Evolutionary conservation across 352 stramenopile species (phyloP), one percentile per base, ranked within the genome.

Genomic region (Globisporangium takayamanum): DNA sequence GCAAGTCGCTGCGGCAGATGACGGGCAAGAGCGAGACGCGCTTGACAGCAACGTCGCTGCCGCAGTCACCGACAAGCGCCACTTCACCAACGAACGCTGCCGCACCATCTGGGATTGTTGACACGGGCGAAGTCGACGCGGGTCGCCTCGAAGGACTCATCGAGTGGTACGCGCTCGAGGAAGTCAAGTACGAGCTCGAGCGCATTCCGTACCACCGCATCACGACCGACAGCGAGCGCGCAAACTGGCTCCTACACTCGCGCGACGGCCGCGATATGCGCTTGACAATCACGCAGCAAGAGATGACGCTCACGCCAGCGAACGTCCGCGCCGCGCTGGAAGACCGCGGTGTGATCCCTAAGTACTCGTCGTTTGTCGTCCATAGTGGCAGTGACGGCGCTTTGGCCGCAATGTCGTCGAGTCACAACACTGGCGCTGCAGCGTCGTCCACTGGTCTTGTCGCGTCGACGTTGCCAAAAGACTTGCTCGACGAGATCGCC

Each of bases 141-240:
- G 76, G 70, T 0, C 68, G 76, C 1, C 59, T 91, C 0, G 74
- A 91, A 61, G 80, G 81, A 1, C 61, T 91, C 25, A 55, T 70
- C 5, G 81, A 91, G 55, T 91, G 81, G 81, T 91, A 89, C 44
- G 76, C 78, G 2, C 76, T 81, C 26, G 78, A 91, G 64, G 81
- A 91, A 53, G 66, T 75, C 1, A 83, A 81, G 58, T 70, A 75
- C 6, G 81, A 91, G 58, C 68, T 91, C 4, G 73, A 88, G 37
- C 76, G 76, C 1, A 72, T 89, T 50, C 81, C 81, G 10, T 74
- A 64, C 53, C 75, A 89, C 60, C 78, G 81, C 11, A 87, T 91
- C 59, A 80, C 68, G 0, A 81, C 67, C 0, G 78, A 89, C 36
- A 46, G 59, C n/a, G 81, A 87, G 10, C 71, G 70, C 25, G 74